A percentile compares a stretch with the other conserved stretches of the same genome.
phyloP scores from a whole-genome alignment of 768 basidiomycete genomes.

The Phlebiopsis flavidoalba region DNA sequence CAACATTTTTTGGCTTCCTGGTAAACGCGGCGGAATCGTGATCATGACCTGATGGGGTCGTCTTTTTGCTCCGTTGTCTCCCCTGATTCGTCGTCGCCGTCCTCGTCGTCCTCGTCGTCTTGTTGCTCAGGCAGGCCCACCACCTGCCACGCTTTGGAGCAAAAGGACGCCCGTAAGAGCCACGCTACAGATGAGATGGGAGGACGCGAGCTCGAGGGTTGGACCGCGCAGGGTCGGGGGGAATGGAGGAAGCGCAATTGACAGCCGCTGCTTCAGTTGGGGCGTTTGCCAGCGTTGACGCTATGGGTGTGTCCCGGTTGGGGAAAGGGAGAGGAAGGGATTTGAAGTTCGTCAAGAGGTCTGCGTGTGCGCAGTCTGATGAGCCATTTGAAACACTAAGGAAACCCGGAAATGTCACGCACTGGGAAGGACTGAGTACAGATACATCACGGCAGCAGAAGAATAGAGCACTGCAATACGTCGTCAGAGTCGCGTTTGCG shows the following conservation, averaged over 20 bases:
- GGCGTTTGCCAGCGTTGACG: neutral
- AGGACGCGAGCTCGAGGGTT: slow-evolving; percentile 77
- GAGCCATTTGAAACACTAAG: neutral
- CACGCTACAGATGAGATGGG: slow-evolving; percentile 82
- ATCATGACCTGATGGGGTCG: neutral
- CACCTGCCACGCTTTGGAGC: slow-evolving; percentile 78
- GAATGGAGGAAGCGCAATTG: slow-evolving; percentile 45
- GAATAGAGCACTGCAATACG: slow-evolving; percentile 61
- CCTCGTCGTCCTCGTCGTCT: slow-evolving; percentile 54
- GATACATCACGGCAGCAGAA: slow-evolving; percentile 66
- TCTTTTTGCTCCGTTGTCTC: neutral
- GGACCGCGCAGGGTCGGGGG: slow-evolving; percentile 56
- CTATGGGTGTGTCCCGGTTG: neutral
- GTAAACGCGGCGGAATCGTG: neutral
- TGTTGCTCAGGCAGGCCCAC: slow-evolving; percentile 81
- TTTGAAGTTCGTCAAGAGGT: slow-evolving; percentile 53
- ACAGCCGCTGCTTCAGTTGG: neutral
- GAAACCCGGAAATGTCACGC: slow-evolving; percentile 23
- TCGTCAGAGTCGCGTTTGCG: neutral
- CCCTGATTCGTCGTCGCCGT: neutral
- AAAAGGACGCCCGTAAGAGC: slow-evolving; percentile 83
- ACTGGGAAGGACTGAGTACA: slow-evolving; percentile 79
- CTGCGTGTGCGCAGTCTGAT: slow-evolving; percentile 28
- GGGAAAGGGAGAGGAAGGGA: slow-evolving; percentile 41
- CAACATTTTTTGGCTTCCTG: too few relatives aligned